These are phyloP conservation scores for Talaromyces ruber DNA, from an alignment of 495 filamentous ascomycete species.

Conservation along the genomic window DNA sequence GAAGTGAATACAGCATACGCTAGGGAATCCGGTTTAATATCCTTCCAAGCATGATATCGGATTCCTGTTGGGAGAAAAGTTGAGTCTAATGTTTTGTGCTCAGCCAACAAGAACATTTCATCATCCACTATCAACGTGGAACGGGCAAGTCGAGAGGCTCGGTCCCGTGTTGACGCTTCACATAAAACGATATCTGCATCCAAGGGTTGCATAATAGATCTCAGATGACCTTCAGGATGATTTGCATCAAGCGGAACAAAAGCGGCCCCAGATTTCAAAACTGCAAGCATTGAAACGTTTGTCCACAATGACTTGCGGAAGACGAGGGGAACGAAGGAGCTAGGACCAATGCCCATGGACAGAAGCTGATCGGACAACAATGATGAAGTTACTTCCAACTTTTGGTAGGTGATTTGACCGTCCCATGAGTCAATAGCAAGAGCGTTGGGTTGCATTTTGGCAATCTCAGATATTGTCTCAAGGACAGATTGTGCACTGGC, in stretches of 20 bases:
- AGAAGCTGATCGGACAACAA: constrained; percentile 28
- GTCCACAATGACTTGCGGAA: constrained; percentile 18
- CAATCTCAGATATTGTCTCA: constrained; percentile 8
- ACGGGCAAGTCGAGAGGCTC: background rate
- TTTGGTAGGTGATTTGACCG: constrained; percentile 23
- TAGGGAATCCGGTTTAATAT: background rate
- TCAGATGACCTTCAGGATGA: constrained; percentile 18
- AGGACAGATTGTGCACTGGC: constrained; percentile 1
- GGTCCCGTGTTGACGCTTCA: background rate
- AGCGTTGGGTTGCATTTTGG: constrained; percentile 9
- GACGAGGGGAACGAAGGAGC: background rate
- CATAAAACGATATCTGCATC: background rate
- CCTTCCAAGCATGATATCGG: no score
- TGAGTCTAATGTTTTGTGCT: no score
- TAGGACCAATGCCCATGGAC: constrained; percentile 31
- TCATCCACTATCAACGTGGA: no score
- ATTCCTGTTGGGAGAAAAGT: no score
- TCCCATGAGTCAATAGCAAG: constrained; percentile 29
- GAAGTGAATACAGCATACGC: constrained; percentile 17
- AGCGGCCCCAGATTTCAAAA: constrained; percentile 37
- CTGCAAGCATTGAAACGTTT: constrained; percentile 35
- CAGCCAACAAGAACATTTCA: background rate
- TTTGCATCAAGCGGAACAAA: constrained; percentile 35
- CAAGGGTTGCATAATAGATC: constrained; percentile 1
- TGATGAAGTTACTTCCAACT: constrained; percentile 24